Conservation (phyloP, 192 early-diverging fungal species). For the Obelidium mucronatum region DNA sequence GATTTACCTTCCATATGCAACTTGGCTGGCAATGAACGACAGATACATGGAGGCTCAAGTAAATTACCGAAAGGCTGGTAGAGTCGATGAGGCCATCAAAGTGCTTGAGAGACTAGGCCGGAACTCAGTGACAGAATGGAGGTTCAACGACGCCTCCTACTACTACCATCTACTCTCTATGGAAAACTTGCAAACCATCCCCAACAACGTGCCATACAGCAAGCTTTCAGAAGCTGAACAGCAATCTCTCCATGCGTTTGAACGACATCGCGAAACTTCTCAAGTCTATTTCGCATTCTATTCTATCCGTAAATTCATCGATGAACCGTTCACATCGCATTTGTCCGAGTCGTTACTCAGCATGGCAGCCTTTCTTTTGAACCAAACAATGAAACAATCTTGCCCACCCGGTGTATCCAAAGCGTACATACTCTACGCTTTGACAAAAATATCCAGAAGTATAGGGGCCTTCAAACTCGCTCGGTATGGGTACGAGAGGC, state of each 20-base stretch:
- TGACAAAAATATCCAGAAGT: conserved; percentile 55
- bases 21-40: conserved; percentile 62
- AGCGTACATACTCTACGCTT: conserved; percentile 51
- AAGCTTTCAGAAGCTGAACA: conserved; percentile 41
- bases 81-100: conserved; percentile 57
- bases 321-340: conserved; percentile 66
- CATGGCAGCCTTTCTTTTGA: conserved; percentile 59
- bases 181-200: conserved; percentile 53
- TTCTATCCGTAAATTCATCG: conserved; percentile 56
- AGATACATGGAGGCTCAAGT: conserved; percentile 62
- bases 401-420: conserved; percentile 58
- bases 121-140: conserved; percentile 57
- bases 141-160: conserved; percentile 62
- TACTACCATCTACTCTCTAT: conserved; percentile 55
- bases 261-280: conserved; percentile 41
- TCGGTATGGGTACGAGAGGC: conserved; percentile 53
- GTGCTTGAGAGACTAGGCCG: conserved; percentile 56
- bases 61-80: conserved; percentile 63
- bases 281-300: conserved; percentile 66
- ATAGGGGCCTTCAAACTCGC: conserved; percentile 57
- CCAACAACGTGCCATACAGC: conserved; percentile 24
- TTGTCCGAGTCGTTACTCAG: conserved; percentile 56
- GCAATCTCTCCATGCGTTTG: conserved; percentile 36
- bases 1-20: conserved; percentile 62
- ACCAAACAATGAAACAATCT: conserved; percentile 42